Conservation (phyloP, 108 stramenopile genomes). For the Cyclotella cryptica region DNA sequence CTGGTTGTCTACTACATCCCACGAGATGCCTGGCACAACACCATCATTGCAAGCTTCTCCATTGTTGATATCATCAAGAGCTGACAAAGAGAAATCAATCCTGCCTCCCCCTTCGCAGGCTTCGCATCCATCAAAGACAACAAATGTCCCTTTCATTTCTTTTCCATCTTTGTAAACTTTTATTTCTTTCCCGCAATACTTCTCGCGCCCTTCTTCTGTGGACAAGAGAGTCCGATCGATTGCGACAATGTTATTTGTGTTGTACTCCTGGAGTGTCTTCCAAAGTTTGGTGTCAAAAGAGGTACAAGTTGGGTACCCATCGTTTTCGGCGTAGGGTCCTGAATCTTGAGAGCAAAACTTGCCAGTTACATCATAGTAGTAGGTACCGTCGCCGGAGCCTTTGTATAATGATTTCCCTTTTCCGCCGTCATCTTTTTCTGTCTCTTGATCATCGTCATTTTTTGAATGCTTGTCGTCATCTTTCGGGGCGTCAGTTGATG, state of each 20-base stretch:
- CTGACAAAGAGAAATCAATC: conserved; percentile 22
- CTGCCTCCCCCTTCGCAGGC: background rate
- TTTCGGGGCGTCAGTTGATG: too few relatives aligned
- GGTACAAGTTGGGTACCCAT: conserved; percentile 11
- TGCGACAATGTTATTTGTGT: conserved; percentile 17
- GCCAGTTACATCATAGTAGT: conserved; percentile 20
- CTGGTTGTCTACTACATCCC: conserved; percentile 18
- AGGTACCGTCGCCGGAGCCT: conserved; percentile 8
- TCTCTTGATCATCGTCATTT: background rate
- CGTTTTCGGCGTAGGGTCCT: conserved; percentile 9
- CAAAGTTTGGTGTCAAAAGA: conserved; percentile 1
- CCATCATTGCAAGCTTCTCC: conserved; percentile 20
- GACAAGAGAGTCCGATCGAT: conserved; percentile 13
- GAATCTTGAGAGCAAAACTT: background rate
- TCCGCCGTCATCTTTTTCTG: background rate
- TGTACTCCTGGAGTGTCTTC: conserved; percentile 16
- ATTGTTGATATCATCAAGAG: conserved; percentile 11
- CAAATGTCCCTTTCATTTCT: conserved; percentile 3
- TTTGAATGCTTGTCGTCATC: too few relatives aligned
- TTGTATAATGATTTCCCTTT: background rate
- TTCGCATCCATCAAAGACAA: conserved; percentile 20
- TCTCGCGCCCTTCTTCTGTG: conserved; percentile 7
- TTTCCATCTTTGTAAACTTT: conserved; percentile 14
- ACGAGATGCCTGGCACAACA: conserved; percentile 3
- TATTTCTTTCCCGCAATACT: conserved; percentile 21